Evolutionary conservation across 176 grass and related monocot genomes (phyloP).

Genomic region (sorghum (Sorghum bicolor)): DNA sequence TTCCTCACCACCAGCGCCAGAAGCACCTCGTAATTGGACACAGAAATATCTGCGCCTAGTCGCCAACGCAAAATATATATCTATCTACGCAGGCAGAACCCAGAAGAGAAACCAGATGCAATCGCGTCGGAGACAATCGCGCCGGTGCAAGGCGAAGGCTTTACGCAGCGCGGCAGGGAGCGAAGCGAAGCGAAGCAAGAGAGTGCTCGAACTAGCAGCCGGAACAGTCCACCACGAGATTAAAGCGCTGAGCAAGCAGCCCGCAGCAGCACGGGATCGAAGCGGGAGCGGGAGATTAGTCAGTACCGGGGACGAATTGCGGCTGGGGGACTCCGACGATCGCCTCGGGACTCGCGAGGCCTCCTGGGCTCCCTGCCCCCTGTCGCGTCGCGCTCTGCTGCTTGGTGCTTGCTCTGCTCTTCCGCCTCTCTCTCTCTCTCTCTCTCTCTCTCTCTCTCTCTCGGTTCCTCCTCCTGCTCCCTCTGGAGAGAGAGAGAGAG

Average conservation of each 20-base stretch:
- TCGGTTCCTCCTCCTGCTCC: not conserved
- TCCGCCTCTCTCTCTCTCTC: no score
- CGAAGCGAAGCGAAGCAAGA: not conserved
- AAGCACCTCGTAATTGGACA: not conserved
- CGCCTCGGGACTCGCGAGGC: slow-evolving; percentile 17
- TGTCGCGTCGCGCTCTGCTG: not conserved
- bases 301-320: not conserved
- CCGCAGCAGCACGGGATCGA: not conserved
- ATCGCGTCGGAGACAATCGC: not conserved
- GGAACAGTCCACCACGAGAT: not conserved
- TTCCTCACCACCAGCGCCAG: not conserved
- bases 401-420: not conserved
- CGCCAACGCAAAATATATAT: not conserved
- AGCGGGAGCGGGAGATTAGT: not conserved
- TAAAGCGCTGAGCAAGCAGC: not conserved
- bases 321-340: not conserved
- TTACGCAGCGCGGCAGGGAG: no score
- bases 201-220: not conserved
- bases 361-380: not conserved
- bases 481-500: slow-evolving; percentile 11
- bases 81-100: not conserved
- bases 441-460: no score
- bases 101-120: not conserved
- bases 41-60: not conserved
- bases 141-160: not conserved